These are phyloP conservation scores for Tulasnella sp. DNA, from an alignment of 768 basidiomycete genomes.

Conservation along the genomic window DNA sequence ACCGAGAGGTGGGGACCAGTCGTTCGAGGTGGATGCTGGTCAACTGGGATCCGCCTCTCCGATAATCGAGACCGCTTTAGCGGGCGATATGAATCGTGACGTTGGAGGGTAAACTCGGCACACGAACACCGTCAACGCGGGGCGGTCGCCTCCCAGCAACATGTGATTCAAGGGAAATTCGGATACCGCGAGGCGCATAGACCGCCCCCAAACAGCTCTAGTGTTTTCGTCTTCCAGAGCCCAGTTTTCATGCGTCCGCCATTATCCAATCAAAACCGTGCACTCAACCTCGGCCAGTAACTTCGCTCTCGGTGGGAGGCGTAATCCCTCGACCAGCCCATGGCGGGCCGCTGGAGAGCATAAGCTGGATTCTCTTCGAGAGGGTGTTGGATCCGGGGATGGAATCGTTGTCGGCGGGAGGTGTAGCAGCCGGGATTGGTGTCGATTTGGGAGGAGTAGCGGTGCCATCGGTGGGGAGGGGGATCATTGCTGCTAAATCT, in stretches of 20 bases:
- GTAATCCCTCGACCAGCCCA: neutral
- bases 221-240: neutral
- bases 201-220: neutral
- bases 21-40: neutral
- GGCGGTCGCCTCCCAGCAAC: neutral
- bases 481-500: slow-evolving; percentile 2
- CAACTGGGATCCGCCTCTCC: neutral
- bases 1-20: neutral
- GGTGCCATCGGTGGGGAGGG: neutral
- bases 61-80: neutral
- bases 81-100: slow-evolving; percentile 17
- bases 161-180: neutral
- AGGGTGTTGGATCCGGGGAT: slow-evolving; percentile 17
- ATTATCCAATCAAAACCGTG: neutral
- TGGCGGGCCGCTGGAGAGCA: slow-evolving; percentile 19
- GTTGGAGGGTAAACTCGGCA: neutral
- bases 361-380: slow-evolving; percentile 17
- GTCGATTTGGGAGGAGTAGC: neutral
- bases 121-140: neutral
- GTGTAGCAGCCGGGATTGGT: neutral
- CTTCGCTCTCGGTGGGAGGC: neutral
- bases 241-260: neutral
- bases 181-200: neutral
- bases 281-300: neutral
- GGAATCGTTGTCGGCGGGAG: neutral